These are phyloP conservation scores for Trametes cubensis DNA, from an alignment of 768 basidiomycete genomes.

Conservation along the genomic window DNA sequence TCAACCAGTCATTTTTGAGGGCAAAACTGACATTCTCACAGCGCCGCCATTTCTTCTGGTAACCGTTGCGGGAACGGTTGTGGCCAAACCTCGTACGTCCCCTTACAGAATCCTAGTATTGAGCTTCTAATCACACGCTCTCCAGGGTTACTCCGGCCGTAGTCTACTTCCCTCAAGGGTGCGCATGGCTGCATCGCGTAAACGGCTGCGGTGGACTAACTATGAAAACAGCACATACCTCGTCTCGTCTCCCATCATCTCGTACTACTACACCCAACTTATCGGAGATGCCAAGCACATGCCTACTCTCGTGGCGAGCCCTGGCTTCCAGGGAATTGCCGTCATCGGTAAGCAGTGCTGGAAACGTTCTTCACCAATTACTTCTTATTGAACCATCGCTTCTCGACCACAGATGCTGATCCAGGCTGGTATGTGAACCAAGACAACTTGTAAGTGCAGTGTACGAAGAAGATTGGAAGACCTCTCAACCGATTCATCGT, in stretches of 20 bases:
- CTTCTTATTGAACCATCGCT: neutral
- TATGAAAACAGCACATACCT: constrained; percentile 56
- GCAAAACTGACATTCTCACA: constrained; percentile 30
- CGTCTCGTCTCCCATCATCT: constrained; percentile 57
- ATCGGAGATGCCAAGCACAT: constrained; percentile 73
- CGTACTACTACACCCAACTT: constrained; percentile 77
- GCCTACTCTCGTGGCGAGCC: constrained; percentile 65
- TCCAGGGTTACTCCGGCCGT: constrained; percentile 60
- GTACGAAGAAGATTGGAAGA: too few relatives aligned
- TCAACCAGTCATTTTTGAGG: neutral
- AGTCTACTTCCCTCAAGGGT: constrained; percentile 78
- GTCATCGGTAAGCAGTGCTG: constrained; percentile 59
- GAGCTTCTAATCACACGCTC: neutral
- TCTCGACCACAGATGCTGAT: constrained; percentile 27
- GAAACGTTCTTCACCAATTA: neutral
- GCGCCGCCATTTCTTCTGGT: constrained; percentile 65
- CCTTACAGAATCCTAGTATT: neutral
- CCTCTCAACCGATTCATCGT: too few relatives aligned
- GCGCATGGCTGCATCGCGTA: neutral
- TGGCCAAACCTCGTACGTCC: constrained; percentile 54
- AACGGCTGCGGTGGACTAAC: neutral
- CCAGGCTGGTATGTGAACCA: constrained; percentile 53
- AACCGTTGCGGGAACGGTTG: constrained; percentile 62
- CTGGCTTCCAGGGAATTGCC: constrained; percentile 67
- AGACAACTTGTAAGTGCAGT: constrained; percentile 36